Evolutionary conservation across 2,329 filamentous ascomycete genomes (phyloP), one percentile per base, ranked within the genome.

Genomic region (Ceratocystis cacaofunesta): DNA sequence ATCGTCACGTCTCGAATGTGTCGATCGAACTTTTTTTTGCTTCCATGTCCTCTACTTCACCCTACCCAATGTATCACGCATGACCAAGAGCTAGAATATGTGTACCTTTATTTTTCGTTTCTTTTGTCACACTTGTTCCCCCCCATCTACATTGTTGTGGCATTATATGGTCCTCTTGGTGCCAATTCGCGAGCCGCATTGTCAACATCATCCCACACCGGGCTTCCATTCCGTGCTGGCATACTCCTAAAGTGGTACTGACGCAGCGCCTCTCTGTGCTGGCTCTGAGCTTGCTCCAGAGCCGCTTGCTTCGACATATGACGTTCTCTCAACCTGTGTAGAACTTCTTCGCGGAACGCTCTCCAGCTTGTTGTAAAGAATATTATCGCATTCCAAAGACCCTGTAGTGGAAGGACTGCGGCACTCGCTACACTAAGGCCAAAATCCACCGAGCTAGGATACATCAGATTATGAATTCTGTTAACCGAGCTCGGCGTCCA

Each of bases 371-470:
- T 88, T 4, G 82, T 81, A 67, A 88, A 82, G 74, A 91, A 92
- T 65, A 94, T 89, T 63, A 89, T 76, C 36, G 85, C 82, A 71
- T 92, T 92, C 88, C 89, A 92, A 41, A 90, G 82, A 0, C 89
- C 89, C 73, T 92, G 89, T 1, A 90, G 77, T 0, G 89, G 88
- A 3, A 92, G 78, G 0, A 92, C 88, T 1, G 89, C 78, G 1
- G 86, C 85, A 5, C 86, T 85, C 1, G 83, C 81, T 62, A 90
- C 80, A 71, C 88, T 87, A 62, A 90, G 82, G 10, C 79, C 81
- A 72, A 85, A 92, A 66, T 79, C 81, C 36, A 79, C 78, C 7
- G 75, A 70, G 12, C 78, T 72, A 0, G 82, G 81, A 62, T 81
- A 75, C 6, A 84, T 74, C 68, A 90, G 80, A 68, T 84, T 81